These are phyloP conservation scores for Blastobotrys malaysiensis DNA, from an alignment of 1,139 yeast genomes.

Conservation along the genomic window DNA sequence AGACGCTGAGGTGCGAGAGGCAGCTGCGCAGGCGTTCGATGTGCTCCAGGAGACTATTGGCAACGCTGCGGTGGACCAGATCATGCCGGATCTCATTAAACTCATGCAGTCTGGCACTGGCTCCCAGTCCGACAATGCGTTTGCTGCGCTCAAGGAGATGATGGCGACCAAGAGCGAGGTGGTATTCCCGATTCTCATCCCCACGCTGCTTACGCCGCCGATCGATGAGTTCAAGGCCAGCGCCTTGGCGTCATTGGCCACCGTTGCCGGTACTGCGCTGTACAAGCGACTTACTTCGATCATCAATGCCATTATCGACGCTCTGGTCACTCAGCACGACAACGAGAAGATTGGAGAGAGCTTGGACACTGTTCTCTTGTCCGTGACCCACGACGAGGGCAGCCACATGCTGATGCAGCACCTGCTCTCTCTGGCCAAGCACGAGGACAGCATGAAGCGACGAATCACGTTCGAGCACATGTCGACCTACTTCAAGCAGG, in stretches of 20 bases:
- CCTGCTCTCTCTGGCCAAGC: constrained; percentile 65
- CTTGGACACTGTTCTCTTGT: constrained; percentile 60
- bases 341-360: constrained; percentile 46
- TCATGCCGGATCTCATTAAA: constrained; percentile 75
- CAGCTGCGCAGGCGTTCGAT: constrained; percentile 91
- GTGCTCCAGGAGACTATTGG: constrained; percentile 78
- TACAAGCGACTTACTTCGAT: constrained; percentile 67
- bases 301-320: constrained; percentile 64
- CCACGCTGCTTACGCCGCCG: constrained; percentile 77
- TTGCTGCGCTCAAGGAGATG: constrained; percentile 83
- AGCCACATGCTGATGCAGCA: constrained; percentile 82
- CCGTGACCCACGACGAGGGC: constrained; percentile 77
- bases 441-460: constrained; percentile 66
- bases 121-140: constrained; percentile 60
- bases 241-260: constrained; percentile 83
- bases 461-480: constrained; percentile 64
- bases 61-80: constrained; percentile 77
- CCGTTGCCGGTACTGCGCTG: constrained; percentile 83
- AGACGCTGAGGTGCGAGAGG: constrained; percentile 69
- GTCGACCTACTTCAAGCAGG: constrained; percentile 61
- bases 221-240: constrained; percentile 78
- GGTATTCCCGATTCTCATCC: constrained; percentile 89
- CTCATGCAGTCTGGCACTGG: constrained; percentile 57
- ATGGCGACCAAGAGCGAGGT: constrained; percentile 88
- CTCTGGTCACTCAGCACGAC: constrained; percentile 42